Conservation (phyloP, 139 green algal genomes). For the Auxenochlorella pyrenoidosa region DNA sequence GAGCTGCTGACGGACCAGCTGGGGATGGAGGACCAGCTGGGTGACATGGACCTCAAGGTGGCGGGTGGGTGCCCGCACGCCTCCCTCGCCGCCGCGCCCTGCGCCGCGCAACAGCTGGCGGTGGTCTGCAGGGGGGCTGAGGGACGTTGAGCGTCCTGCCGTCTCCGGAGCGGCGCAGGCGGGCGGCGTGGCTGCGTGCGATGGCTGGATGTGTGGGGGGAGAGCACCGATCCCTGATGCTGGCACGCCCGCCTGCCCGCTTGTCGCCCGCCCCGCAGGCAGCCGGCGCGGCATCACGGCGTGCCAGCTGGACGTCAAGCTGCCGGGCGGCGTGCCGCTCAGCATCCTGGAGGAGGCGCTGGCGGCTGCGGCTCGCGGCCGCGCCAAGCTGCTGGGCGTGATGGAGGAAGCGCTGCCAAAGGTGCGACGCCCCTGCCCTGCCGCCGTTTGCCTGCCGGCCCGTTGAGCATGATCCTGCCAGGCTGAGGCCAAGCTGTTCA, state of each 20-base stretch:
- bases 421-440: neutral
- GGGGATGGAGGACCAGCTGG: constrained; percentile 68
- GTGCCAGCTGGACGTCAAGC: constrained; percentile 76
- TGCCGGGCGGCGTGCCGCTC: constrained; percentile 66
- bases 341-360: constrained; percentile 51
- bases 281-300: constrained; percentile 68
- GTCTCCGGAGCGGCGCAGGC: no score
- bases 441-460: no score
- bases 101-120: no score
- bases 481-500: no score
- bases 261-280: constrained; percentile 31
- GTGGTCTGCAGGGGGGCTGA: no score
- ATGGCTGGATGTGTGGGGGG: no score
- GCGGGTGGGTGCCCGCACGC: constrained; percentile 34
- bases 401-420: constrained; percentile 59
- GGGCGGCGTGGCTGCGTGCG: no score
- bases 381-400: constrained; percentile 44
- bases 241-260: no score
- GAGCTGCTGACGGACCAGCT: constrained; percentile 64
- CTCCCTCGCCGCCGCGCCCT: no score
- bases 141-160: no score
- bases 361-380: constrained; percentile 34
- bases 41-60: constrained; percentile 82
- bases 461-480: no score
- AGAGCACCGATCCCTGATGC: no score